phyloP scores from a whole-genome alignment of 257 asterid genomes.

The Prunella vulgaris region DNA sequence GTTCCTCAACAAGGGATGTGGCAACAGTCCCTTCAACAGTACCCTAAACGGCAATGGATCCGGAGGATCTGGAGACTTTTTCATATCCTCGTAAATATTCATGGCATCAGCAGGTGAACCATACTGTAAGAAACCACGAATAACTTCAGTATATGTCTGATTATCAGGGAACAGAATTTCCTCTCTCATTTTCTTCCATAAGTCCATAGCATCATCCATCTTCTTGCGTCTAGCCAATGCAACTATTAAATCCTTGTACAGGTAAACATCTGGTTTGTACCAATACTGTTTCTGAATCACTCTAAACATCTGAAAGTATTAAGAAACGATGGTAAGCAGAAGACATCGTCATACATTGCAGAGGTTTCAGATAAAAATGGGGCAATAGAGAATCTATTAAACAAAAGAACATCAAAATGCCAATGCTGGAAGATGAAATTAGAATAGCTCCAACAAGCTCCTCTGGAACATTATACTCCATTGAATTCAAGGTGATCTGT shows the following conservation, averaged over 20 bases:
- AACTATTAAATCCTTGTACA: conserved; percentile 85
- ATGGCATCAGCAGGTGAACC: conserved; percentile 99
- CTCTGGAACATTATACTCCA: not conserved
- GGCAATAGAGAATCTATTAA: not conserved
- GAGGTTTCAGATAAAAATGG: not conserved
- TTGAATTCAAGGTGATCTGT: not conserved
- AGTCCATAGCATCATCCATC: conserved; percentile 81
- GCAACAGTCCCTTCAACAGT: conserved; percentile 86
- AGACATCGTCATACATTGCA: not conserved
- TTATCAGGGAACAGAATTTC: conserved; percentile 77
- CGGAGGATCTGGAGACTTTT: conserved; percentile 85
- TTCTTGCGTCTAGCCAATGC: conserved; percentile 65
- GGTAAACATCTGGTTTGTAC: conserved; percentile 77
- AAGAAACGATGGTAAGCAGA: not conserved
- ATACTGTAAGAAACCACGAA: conserved; percentile 83
- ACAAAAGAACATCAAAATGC: not conserved
- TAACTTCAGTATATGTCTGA: conserved; percentile 90
- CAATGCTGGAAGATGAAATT: not conserved
- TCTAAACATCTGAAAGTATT: conserved; percentile 56
- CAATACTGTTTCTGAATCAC: conserved; percentile 78
- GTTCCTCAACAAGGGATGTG: conserved; percentile 89
- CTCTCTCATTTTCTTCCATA: conserved; percentile 83
- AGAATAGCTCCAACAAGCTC: not conserved
- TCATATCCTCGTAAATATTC: conserved; percentile 94
- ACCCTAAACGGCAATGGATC: conserved; percentile 89